phyloP scores from a whole-genome alignment of 2,329 filamentous ascomycete species.

The Penicillium capsulatum region DNA sequence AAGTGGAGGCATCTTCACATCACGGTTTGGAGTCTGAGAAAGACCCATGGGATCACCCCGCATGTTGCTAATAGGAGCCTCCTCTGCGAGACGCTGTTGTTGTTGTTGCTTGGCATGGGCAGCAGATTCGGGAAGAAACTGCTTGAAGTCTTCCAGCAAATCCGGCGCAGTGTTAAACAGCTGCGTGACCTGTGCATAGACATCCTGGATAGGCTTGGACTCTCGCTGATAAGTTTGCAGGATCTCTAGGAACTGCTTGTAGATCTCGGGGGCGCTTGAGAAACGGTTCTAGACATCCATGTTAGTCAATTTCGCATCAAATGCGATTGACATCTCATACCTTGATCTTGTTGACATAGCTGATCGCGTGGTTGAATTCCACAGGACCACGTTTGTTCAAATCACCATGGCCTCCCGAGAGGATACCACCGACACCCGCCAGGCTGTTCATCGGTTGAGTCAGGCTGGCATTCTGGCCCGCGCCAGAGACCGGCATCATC shows the following conservation, averaged over 20 bases:
- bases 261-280: constrained; percentile 93
- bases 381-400: constrained; percentile 87
- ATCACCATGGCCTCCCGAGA: constrained; percentile 49
- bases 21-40: constrained; percentile 50
- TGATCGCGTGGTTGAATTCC: constrained; percentile 98
- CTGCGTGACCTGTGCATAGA: constrained; percentile 93
- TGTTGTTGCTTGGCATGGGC: constrained; percentile 61
- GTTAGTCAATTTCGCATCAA: neutral
- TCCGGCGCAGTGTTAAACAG: constrained; percentile 92
- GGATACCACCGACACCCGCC: constrained; percentile 61
- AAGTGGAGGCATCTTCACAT: constrained; percentile 74
- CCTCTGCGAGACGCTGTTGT: constrained; percentile 55
- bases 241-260: constrained; percentile 98
- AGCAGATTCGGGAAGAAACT: constrained; percentile 90
- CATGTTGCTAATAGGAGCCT: constrained; percentile 63
- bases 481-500: constrained; percentile 47
- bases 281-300: constrained; percentile 74
- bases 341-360: constrained; percentile 99
- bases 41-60: constrained; percentile 50
- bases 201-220: constrained; percentile 96
- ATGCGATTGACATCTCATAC: constrained; percentile 47
- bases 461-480: constrained; percentile 44
- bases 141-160: constrained; percentile 95
- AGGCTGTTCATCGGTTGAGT: constrained; percentile 55
- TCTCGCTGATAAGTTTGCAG: constrained; percentile 97